These are phyloP conservation scores for Tolypocladium inflatum DNA, from an alignment of 2,329 filamentous ascomycete genomes.

Conservation along the genomic window DNA sequence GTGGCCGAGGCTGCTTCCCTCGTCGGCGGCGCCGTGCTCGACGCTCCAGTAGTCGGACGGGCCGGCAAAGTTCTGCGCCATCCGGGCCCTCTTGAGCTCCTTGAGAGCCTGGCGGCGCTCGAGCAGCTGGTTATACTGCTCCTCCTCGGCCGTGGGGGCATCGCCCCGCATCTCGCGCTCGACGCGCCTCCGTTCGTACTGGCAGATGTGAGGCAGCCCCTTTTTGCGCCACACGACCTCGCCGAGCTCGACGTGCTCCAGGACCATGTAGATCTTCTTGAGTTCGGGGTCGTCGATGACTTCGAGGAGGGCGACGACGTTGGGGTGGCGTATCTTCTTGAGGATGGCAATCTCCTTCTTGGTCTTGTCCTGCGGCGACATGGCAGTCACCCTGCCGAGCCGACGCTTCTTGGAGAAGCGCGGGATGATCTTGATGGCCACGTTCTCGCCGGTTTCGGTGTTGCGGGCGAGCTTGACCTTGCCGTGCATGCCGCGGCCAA, in stretches of 20 bases:
- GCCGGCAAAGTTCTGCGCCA: constrained; percentile 37
- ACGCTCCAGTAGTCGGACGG: constrained; percentile 71
- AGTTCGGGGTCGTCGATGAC: constrained; percentile 95
- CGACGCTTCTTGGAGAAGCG: constrained; percentile 88
- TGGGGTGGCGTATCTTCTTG: constrained; percentile 96
- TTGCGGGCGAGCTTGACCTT: constrained; percentile 94
- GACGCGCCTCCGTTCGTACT: constrained; percentile 71
- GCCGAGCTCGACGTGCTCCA: constrained; percentile 89
- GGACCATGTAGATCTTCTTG: constrained; percentile 96
- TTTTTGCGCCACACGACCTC: constrained; percentile 93
- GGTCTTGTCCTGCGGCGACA: constrained; percentile 64
- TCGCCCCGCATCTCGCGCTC: constrained; percentile 60
- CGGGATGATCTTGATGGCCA: constrained; percentile 98
- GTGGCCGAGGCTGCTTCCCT: constrained; percentile 29
- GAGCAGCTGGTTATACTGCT: constrained; percentile 49
- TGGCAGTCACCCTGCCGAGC: constrained; percentile 68
- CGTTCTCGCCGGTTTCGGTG: constrained; percentile 62
- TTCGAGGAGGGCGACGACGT: constrained; percentile 89
- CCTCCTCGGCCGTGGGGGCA: constrained; percentile 48
- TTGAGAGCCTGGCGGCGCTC: constrained; percentile 50
- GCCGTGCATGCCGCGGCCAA: constrained; percentile 90
- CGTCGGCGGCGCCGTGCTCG: constrained; percentile 60
- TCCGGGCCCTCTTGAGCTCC: constrained; percentile 46
- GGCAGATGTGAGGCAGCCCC: constrained; percentile 72
- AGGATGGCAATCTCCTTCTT: constrained; percentile 96